Conservation (phyloP, 768 basidiomycete species). For the Russula sp. region DNA sequence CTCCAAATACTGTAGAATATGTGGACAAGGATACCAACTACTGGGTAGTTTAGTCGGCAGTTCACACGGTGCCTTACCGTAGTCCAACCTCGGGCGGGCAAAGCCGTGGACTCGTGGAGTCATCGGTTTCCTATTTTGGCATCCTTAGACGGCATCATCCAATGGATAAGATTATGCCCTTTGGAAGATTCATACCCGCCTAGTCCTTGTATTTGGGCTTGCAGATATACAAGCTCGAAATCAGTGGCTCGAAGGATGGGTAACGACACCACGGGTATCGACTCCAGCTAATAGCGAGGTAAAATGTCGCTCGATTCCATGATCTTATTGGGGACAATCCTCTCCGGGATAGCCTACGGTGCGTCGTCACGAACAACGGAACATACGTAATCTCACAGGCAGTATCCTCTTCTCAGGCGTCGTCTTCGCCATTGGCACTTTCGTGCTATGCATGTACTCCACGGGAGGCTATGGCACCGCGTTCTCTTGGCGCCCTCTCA, state of each 20-base stretch:
- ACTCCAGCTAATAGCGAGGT: constrained; percentile 7
- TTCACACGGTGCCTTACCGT: not conserved
- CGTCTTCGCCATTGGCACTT: constrained; percentile 26
- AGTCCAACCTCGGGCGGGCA: not conserved
- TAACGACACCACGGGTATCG: constrained; percentile 10
- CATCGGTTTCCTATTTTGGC: constrained; percentile 5
- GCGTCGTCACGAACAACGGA: constrained; percentile 2
- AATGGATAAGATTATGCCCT: not conserved
- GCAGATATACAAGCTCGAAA: constrained; percentile 9
- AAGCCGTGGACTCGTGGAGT: not conserved
- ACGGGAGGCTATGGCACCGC: not conserved
- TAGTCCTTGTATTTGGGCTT: constrained; percentile 27
- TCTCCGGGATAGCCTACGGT: constrained; percentile 35
- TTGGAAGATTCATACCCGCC: constrained; percentile 4
- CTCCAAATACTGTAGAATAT: not conserved
- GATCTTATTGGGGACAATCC: constrained; percentile 31
- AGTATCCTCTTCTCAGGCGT: constrained; percentile 25
- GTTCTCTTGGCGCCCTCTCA: constrained; percentile 8
- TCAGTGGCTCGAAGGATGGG: not conserved
- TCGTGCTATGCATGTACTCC: constrained; percentile 14
- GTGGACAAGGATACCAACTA: constrained; percentile 8
- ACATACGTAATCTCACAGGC: not conserved
- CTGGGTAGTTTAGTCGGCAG: not conserved
- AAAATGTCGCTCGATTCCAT: constrained; percentile 15
- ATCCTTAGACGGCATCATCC: not conserved